Base-by-base conservation (phyloP, 768 basidiomycete species). In the Pholiota microspora region DNA sequence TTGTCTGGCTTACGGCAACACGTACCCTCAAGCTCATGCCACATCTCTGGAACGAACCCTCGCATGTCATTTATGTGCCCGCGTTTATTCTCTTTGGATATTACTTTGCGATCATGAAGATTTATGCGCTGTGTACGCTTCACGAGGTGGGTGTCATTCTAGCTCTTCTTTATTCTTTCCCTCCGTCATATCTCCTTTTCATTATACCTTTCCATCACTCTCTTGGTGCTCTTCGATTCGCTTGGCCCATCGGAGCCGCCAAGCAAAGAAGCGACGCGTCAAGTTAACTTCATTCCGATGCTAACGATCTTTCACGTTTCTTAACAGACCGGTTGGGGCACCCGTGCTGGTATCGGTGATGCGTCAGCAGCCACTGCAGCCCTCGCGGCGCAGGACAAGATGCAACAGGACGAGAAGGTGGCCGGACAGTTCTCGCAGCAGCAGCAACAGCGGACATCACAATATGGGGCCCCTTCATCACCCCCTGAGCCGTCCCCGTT, bases 61-160 rank as follows among this genome's bases (percentile, higher is more conserved):
- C 82, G 59, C 85, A 92, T 60, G 79, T 92, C 62, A 82, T 93
- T 59, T 83, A 88, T 65, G 88, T 92, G 4, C 89, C 89, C n/a
- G 88, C 86, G 13, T 92, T 89, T 71, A 89, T 90, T 64, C 67
- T 86, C 4, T 95, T 96, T 67, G 93, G 93, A 23, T 96, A 96
- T 67, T 95, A 95, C 73, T 96, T 96, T 65, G 87, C 92, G 15
- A 73, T 96, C 62, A 96, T 98, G 93, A 96, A 95, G 73, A 60
- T 96, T 42, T 96, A 96, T 69, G 93, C 93, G 28, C 75, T 94
- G 40, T 86, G 84, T 67, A 96, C 93, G 49, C 77, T 95, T 53
- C 94, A 96, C 72, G 92, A 95, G 79, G 86, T 87, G 51, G n/a
- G 80, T 59, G 16, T 49, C 53, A 35, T 36, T 34, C 18, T 34